Evolutionary conservation across 345 rosid species (phyloP), one percentile per base, ranked within the genome.

Genomic region (Sapria himalayana): DNA sequence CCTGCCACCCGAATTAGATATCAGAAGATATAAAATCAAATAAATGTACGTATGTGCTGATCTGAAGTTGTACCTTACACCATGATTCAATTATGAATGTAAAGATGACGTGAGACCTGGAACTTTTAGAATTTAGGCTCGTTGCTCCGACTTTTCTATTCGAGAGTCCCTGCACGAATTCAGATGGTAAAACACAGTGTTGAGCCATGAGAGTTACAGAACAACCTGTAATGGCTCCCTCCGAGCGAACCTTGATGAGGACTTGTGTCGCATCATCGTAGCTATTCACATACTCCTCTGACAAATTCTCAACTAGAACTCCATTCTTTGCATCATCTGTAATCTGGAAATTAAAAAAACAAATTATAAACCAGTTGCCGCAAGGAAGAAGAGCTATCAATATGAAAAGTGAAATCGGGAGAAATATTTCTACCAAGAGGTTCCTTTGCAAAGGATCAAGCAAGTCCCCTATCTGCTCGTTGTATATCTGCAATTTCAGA

Each of bases 61-160:
- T 39, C n/a, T 22, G n/a, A 23, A 36, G 33, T 22, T 25, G 23
- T 73, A 76, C 89, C 89, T 73, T 78, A 69, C 82, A 71, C 92
- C 92, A 78, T 22, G 85, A 70, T 53, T 78, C 92, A 4, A 78
- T 48, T 19, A 70, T 47, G 22, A 77, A 70, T 21, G 92, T 64
- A 35, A 72, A 78, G n/a, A 75, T 68, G 49, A 79, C 60, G 41
- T 89, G 98, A 18, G 98, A 89, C 54, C 95, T 68, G 37, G 98
- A 89, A 62, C 98, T 82, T 73, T 79, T 85, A 29, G 93, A 82
- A 59, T 85, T 82, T 36, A 77, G 54, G 59, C 82, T 74, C 45
- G 98, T 89, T 42, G 93, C 81, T 60, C 98, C 98, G 62, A 89
- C 91, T 61, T 82, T 89, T 56, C 81, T 76, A 54, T 63, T 76